Base-by-base conservation (phyloP, 768 basidiomycete genomes). In the Kwoniella sp. region DNA sequence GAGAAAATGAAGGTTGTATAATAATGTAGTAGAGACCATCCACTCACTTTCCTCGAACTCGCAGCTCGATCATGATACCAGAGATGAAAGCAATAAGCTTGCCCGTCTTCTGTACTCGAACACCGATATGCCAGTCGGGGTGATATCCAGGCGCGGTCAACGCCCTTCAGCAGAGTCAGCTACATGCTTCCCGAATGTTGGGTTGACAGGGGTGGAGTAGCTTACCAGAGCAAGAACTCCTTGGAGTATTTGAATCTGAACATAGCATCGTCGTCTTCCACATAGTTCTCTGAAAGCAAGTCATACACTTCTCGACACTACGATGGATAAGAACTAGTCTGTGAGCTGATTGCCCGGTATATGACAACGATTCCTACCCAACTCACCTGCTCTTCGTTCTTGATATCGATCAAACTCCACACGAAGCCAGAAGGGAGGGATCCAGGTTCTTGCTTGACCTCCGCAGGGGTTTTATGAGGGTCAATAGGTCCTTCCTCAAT, bases 1-100 rank as follows among this genome's bases (percentile, higher is more conserved):
- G n/a, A n/a, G n/a, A 44, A 19, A 10, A 44, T 19, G 8, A 3
- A 44, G 40, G 7, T 19, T 10, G 3, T 9, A 44, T 15, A 3
- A 10, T 19, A 44, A 19, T 27, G 27, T 22, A n/a, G 36, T 17
- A 24, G 56, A 15, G 10, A 17, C 26, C 36, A 24, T 21, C 33
- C 10, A 80, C 89, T 78, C 72, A 96, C 95, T 88, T 87, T 61
- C 85, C 80, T 47, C 94, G 88, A 9, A 96, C 89, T n/a, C 89
- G 88, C 12, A 97, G 81, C 6, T 85, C 86, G 63, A 97, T 83
- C 2, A 94, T 93, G 24, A 98, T 87, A 44, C 92, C 96, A 19
- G 91, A 89, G 67, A 99, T 97, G 79, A 98, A 99, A 1, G 91
- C 96, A 21, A 99, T 92, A 1, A 99, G 85, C 79, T 93, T 97